Percentiles rank a stretch among this genome's conserved stretches.
phyloP scores from a whole-genome alignment of 805 yeast species.

The Candida peoriensis region DNA sequence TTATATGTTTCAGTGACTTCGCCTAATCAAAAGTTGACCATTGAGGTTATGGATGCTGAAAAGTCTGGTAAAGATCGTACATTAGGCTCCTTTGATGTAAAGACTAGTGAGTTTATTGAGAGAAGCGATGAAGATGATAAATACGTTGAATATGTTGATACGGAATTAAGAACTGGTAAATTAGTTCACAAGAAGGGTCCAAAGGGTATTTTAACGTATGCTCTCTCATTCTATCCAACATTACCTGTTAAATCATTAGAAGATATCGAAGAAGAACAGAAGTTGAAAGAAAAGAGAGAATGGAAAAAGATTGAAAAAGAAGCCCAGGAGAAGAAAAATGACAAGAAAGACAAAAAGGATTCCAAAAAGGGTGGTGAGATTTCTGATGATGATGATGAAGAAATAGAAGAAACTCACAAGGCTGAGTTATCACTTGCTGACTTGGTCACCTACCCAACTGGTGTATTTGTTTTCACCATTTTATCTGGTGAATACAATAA shows the following conservation, averaged over 20 bases:
- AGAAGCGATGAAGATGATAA: constrained; percentile 51
- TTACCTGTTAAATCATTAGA: constrained; percentile 73
- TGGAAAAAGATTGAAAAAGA: constrained; percentile 4
- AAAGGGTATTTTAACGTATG: constrained; percentile 73
- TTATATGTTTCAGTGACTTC: constrained; percentile 79
- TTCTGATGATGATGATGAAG: constrained; percentile 33
- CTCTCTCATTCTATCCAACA: constrained; percentile 78
- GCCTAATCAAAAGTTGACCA: constrained; percentile 71
- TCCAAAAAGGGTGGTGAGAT: constrained; percentile 28
- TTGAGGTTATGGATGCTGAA: constrained; percentile 93
- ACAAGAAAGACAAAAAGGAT: constrained; percentile 22
- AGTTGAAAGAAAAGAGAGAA: constrained; percentile 28
- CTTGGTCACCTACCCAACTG: constrained; percentile 56
- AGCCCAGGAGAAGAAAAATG: constrained; percentile 41
- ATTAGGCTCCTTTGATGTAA: constrained; percentile 75
- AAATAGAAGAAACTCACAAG: constrained; percentile 31
- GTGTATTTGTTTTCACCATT: constrained; percentile 69
- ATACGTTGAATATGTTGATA: constrained; percentile 52
- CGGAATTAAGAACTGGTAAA: constrained; percentile 52
- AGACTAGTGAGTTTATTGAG: constrained; percentile 60
- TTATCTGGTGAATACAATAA: constrained; percentile 51
- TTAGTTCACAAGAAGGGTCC: constrained; percentile 75
- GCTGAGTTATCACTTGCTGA: constrained; percentile 54
- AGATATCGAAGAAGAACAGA: constrained; percentile 57
- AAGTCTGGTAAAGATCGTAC: constrained; percentile 75